These are phyloP conservation scores for Onygenales sp. DNA, from an alignment of 2,329 filamentous ascomycete genomes.

Conservation along the genomic window DNA sequence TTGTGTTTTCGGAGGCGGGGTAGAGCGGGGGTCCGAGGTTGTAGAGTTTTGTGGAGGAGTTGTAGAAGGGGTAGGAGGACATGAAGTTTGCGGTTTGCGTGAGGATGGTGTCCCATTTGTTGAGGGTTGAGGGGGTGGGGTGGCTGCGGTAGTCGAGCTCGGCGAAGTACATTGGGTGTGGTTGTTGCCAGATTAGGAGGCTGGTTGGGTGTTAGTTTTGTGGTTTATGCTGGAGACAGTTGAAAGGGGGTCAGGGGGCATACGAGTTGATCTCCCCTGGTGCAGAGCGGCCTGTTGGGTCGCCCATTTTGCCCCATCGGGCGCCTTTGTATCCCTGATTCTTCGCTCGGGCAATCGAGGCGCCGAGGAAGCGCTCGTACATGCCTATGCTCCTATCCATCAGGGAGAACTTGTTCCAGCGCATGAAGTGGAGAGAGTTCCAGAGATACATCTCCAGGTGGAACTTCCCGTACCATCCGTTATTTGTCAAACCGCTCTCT, in stretches of 20 bases:
- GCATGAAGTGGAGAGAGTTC: constrained; percentile 43
- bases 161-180: constrained; percentile 52
- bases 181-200: constrained; percentile 54
- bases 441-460: constrained; percentile 48
- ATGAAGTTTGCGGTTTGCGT: constrained; percentile 49
- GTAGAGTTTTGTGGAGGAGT: constrained; percentile 42
- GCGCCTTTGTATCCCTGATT: constrained; percentile 34
- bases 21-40: constrained; percentile 46
- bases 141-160: constrained; percentile 45
- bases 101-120: constrained; percentile 46
- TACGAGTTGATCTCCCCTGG: constrained; percentile 51
- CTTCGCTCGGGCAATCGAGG: constrained; percentile 25
- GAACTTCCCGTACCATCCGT: constrained; percentile 50
- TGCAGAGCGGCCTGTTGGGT: constrained; percentile 45
- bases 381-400: constrained; percentile 39
- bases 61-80: constrained; percentile 48
- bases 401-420: constrained; percentile 41
- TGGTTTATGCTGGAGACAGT: too few species aligned
- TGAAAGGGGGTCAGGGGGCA: too few species aligned
- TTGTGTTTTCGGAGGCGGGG: constrained; percentile 49
- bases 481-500: constrained; percentile 42
- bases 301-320: constrained; percentile 48
- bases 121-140: constrained; percentile 35
- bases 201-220: not conserved
- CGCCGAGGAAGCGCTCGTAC: constrained; percentile 39